phyloP scores from a whole-genome alignment of 2,329 filamentous ascomycete genomes.

The Colletotrichum zoysiae region DNA sequence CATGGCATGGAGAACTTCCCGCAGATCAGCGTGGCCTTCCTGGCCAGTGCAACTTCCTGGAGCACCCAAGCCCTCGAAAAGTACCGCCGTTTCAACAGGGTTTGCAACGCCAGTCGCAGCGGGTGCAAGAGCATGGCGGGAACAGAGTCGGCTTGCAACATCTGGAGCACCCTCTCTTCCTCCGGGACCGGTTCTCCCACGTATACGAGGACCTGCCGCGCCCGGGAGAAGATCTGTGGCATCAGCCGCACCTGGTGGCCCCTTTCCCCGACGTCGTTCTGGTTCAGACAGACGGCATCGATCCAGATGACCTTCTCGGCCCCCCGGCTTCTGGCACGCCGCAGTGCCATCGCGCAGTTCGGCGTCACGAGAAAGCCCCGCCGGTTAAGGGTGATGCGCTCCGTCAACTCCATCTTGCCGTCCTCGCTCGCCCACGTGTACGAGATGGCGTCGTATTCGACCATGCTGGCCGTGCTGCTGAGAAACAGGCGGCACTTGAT shows the following conservation, averaged over 20 bases:
- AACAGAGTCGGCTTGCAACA: not conserved
- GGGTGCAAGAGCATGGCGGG: not conserved
- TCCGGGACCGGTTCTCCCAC: constrained; percentile 43
- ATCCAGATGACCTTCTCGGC: constrained; percentile 35
- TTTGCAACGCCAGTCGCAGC: not conserved
- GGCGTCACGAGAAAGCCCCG: not conserved
- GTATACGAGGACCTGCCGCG: constrained; percentile 36
- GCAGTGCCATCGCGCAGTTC: constrained; percentile 20
- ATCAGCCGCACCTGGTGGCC: constrained; percentile 42
- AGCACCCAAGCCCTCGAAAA: constrained; percentile 43
- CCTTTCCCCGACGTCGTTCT: constrained; percentile 40
- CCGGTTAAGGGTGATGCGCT: not conserved
- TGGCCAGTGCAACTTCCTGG: constrained; percentile 47
- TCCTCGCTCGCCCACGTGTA: constrained; percentile 52
- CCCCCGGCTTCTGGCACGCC: constrained; percentile 6
- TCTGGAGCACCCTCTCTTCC: constrained; percentile 5
- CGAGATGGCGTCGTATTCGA: constrained; percentile 51
- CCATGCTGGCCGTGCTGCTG: not conserved
- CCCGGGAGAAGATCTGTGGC: constrained; percentile 38
- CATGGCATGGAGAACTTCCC: not conserved
- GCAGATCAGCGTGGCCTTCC: not conserved
- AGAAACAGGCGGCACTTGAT: not conserved
- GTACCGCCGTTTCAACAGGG: constrained; percentile 3
- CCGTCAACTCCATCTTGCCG: not conserved
- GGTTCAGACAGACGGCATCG: constrained; percentile 44